A percentile compares a stretch with the other conserved stretches of the same genome.
phyloP scores from a whole-genome alignment of 768 basidiomycete species.

The Royoungia palumana region DNA sequence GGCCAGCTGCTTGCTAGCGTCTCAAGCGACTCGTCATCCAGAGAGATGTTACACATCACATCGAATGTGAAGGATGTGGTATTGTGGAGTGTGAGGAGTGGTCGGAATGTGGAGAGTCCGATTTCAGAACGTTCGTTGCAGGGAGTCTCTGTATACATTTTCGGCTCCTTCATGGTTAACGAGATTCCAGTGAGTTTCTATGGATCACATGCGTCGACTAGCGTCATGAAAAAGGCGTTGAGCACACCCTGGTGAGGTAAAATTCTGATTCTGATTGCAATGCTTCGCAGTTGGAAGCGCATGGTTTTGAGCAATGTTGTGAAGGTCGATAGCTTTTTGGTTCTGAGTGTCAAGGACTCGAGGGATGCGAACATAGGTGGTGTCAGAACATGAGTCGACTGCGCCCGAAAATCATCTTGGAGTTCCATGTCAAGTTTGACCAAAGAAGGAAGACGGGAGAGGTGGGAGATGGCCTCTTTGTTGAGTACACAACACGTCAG shows the following conservation, averaged over 20 bases:
- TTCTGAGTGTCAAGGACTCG: slow-evolving; percentile 1
- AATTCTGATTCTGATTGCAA: slow-evolving; percentile 10
- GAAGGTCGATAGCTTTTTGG: slow-evolving; percentile 9
- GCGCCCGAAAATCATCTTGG: slow-evolving; percentile 8
- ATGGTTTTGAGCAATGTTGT: slow-evolving; percentile 19
- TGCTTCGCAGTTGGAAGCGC: slow-evolving; percentile 8
- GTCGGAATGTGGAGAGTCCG: slow-evolving; percentile 17
- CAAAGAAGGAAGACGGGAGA: slow-evolving; percentile 17
- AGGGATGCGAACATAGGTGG: slow-evolving; percentile 17
- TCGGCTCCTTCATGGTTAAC: too few species aligned
- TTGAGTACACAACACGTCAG: slow-evolving; percentile 19
- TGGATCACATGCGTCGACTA: slow-evolving; percentile 11
- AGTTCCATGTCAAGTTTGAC: slow-evolving; percentile 14
- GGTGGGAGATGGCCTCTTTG: slow-evolving; percentile 12
- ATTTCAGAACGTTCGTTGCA: too few species aligned
- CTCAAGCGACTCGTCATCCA: slow-evolving; percentile 20
- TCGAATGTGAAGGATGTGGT: slow-evolving; percentile 16
- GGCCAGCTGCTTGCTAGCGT: slow-evolving; percentile 22
- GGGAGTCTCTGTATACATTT: too few species aligned
- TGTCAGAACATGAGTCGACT: too few species aligned
- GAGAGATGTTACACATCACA: slow-evolving; percentile 13
- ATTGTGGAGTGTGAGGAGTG: slow-evolving; percentile 16
- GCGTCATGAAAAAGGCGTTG: slow-evolving; percentile 19
- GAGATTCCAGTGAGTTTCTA: slow-evolving; percentile 9
- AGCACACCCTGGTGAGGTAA: slow-evolving; percentile 18